A percentile compares a stretch with the other conserved stretches of the same genome.
These are phyloP conservation scores for Trebouxia sp. DNA, from an alignment of 139 green algal genomes.

Conservation along the genomic window DNA sequence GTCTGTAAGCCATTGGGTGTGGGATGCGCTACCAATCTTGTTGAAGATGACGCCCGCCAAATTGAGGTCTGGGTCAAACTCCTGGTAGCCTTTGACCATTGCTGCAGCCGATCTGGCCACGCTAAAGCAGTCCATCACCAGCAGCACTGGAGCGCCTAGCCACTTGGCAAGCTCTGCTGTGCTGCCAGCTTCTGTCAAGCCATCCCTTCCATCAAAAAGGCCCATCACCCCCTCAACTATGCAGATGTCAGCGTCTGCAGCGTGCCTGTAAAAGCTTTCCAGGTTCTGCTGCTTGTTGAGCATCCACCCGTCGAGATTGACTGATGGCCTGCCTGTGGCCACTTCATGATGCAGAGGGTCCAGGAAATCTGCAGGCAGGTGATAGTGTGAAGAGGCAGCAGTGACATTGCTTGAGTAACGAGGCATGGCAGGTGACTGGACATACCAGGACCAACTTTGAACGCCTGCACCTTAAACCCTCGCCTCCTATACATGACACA, in stretches of 20 bases:
- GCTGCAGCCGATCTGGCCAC: constrained; percentile 65
- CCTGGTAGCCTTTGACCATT: constrained; percentile 66
- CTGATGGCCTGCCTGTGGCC: constrained; percentile 67
- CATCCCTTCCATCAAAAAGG: constrained; percentile 75
- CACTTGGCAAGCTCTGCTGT: constrained; percentile 84
- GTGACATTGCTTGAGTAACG: neutral
- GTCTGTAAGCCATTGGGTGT: constrained; percentile 65
- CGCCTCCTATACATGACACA: constrained; percentile 38
- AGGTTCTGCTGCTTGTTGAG: constrained; percentile 56
- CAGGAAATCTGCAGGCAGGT: constrained; percentile 60
- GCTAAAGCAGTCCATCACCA: constrained; percentile 80
- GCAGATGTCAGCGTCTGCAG: constrained; percentile 67
- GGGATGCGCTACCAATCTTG: constrained; percentile 56
- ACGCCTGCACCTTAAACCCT: constrained; percentile 70
- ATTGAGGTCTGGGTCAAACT: constrained; percentile 67
- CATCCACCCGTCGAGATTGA: constrained; percentile 90
- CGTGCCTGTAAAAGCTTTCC: constrained; percentile 44
- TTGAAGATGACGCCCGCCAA: constrained; percentile 86
- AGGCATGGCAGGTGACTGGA: neutral
- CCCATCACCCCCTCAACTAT: constrained; percentile 85
- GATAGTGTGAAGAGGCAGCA: neutral
- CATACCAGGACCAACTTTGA: constrained; percentile 78
- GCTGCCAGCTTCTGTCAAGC: constrained; percentile 66
- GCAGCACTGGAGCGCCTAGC: constrained; percentile 77
- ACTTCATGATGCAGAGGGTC: constrained; percentile 72